Percentiles rank a stretch among this genome's conserved stretches.
phyloP scores from a whole-genome alignment of 805 yeast genomes.

The Candida arabinofermentans region DNA sequence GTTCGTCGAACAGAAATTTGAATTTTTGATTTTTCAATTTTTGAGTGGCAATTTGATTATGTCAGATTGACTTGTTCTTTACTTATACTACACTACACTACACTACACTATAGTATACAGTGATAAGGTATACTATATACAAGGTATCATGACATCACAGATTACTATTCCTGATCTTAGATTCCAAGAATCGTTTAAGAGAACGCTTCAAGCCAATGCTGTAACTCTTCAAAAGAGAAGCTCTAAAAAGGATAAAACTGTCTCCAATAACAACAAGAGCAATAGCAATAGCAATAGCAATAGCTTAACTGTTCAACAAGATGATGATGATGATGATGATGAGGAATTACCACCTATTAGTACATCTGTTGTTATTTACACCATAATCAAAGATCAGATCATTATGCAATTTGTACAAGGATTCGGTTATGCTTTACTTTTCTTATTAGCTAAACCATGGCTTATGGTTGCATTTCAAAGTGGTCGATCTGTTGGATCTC shows the following conservation, averaged over 20 bases:
- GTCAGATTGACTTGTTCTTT: too few relatives aligned
- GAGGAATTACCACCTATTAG: slow-evolving; percentile 31
- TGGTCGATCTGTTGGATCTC: slow-evolving; percentile 23
- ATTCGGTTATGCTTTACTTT: slow-evolving; percentile 37
- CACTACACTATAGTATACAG: too few relatives aligned
- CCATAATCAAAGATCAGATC: slow-evolving; percentile 49
- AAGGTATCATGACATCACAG: slow-evolving; percentile 1
- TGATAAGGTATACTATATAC: too few relatives aligned
- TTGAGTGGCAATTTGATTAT: too few relatives aligned
- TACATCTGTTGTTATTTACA: slow-evolving; percentile 41
- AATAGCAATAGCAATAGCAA: too few relatives aligned
- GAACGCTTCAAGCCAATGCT: slow-evolving; percentile 30
- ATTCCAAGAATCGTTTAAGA: slow-evolving; percentile 58
- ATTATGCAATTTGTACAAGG: slow-evolving; percentile 58
- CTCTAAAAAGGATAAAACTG: slow-evolving; percentile 9
- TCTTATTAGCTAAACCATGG: slow-evolving; percentile 36
- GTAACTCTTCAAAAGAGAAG: slow-evolving; percentile 10
- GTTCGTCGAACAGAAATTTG: too few relatives aligned
- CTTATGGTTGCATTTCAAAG: slow-evolving; percentile 19
- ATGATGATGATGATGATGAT: background rate
- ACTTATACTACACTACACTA: background rate
- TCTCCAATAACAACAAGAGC: too few relatives aligned
- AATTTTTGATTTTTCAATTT: too few relatives aligned
- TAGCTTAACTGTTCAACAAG: too few relatives aligned
- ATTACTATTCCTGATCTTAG: slow-evolving; percentile 56